Evolutionary conservation across 2,329 filamentous ascomycete genomes (phyloP).

Genomic region (Dactylellina haptotyla): DNA sequence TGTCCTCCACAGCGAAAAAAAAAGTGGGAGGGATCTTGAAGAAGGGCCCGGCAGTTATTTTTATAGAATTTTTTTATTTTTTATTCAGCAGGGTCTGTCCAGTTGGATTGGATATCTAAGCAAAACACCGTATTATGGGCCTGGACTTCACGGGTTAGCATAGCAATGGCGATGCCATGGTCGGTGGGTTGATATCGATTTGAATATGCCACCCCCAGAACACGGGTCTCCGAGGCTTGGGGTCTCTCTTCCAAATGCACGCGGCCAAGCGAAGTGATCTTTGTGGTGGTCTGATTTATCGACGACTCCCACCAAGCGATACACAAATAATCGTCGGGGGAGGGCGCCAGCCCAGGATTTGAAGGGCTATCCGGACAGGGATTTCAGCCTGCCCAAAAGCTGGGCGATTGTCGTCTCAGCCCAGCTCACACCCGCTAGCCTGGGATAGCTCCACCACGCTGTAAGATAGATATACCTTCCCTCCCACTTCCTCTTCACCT

Average conservation of each 20-base stretch:
- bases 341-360: constrained; percentile 11
- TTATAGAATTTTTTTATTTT: no score
- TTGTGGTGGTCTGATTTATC: constrained; percentile 43
- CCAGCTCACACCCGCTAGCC: constrained; percentile 39
- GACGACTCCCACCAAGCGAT: constrained; percentile 14
- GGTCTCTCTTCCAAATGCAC: constrained; percentile 39
- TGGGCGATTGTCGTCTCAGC: constrained; percentile 32
- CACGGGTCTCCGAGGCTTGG: constrained; percentile 26
- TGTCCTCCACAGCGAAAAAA: no score
- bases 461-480: constrained; percentile 29
- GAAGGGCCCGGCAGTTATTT: constrained; percentile 1
- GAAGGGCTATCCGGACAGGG: constrained; percentile 27
- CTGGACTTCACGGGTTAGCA: constrained; percentile 1
- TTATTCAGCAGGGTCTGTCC: background rate
- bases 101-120: constrained; percentile 29
- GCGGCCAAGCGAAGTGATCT: background rate
- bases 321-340: constrained; percentile 10
- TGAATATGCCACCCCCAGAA: constrained; percentile 18
- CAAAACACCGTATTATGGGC: constrained; percentile 5
- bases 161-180: background rate
- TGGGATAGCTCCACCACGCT: background rate
- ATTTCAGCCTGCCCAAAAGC: constrained; percentile 36
- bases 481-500: background rate
- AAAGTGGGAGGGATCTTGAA: background rate
- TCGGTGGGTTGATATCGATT: constrained; percentile 5